Percentiles rank a stretch among this genome's conserved stretches.
Evolutionary conservation across 139 green algal species (phyloP).

Genomic region (Limnomonas spitsbergensis): DNA sequence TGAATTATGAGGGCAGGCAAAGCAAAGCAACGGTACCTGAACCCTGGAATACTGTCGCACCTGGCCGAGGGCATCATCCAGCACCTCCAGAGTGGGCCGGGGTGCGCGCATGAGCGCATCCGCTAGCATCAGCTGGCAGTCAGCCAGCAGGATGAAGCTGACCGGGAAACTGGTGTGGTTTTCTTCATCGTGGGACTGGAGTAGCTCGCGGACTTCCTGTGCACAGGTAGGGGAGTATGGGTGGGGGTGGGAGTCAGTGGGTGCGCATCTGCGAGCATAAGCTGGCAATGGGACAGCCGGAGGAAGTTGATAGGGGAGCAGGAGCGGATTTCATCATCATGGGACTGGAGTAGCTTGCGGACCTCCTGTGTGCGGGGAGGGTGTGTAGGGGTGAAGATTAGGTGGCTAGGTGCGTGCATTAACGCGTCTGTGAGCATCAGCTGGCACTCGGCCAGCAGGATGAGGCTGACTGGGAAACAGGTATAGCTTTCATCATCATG

Average conservation of each 20-base stretch:
- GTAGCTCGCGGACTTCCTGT: constrained; percentile 12
- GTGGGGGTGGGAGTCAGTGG: constrained; percentile 15
- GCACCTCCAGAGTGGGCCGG: constrained; percentile 22
- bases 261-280: constrained; percentile 29
- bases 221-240: too few species aligned
- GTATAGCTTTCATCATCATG: constrained; percentile 39
- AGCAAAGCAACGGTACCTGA: too few species aligned
- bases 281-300: constrained; percentile 28
- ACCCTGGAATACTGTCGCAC: too few species aligned
- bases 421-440: constrained; percentile 23
- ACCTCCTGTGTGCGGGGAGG: too few species aligned
- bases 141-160: constrained; percentile 40
- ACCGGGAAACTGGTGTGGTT: constrained; percentile 47
- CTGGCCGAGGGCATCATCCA: constrained; percentile 40
- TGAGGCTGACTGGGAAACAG: constrained; percentile 42
- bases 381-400: neutral
- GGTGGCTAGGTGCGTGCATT: too few species aligned
- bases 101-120: constrained; percentile 25
- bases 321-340: constrained; percentile 38
- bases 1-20: too few species aligned
- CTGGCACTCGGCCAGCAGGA: constrained; percentile 33
- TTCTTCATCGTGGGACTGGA: constrained; percentile 32
- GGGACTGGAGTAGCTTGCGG: constrained; percentile 25
- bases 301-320: constrained; percentile 43
- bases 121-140: constrained; percentile 23